Conservation (phyloP, 345 rosid species). For the Aegle marmelos region DNA sequence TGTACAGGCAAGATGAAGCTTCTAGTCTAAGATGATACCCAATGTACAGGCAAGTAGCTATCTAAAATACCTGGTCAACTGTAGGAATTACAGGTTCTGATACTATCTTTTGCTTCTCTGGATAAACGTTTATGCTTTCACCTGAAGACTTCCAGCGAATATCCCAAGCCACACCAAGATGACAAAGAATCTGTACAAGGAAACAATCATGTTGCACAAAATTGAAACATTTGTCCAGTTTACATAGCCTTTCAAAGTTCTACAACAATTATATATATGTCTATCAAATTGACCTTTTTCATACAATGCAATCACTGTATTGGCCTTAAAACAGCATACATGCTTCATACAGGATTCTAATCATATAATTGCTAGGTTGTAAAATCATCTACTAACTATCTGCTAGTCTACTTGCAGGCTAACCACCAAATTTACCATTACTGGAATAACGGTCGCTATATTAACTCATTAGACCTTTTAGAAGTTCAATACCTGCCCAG, state of each 20-base stretch:
- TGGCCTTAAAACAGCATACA: neutral
- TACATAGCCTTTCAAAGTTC: conserved; percentile 7
- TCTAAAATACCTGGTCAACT: conserved; percentile 53
- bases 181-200: conserved; percentile 72
- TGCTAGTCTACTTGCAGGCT: neutral
- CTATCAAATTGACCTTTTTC: neutral
- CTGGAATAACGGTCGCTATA: neutral
- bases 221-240: neutral
- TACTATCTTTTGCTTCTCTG: conserved; percentile 37
- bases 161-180: conserved; percentile 85
- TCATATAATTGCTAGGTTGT: neutral
- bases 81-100: conserved; percentile 63
- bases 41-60: neutral
- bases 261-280: neutral
- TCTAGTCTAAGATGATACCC: neutral
- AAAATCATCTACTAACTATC: neutral
- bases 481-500: neutral
- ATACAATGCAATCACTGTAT: neutral
- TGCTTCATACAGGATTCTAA: neutral
- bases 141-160: conserved; percentile 65
- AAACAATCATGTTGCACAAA: neutral
- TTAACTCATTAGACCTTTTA: neutral
- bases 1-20: neutral
- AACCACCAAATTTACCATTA: neutral
- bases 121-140: conserved; percentile 34